A percentile compares a stretch with the other conserved stretches of the same genome.
Conservation (phyloP, 768 basidiomycete genomes). For the Boletus fagicola region DNA sequence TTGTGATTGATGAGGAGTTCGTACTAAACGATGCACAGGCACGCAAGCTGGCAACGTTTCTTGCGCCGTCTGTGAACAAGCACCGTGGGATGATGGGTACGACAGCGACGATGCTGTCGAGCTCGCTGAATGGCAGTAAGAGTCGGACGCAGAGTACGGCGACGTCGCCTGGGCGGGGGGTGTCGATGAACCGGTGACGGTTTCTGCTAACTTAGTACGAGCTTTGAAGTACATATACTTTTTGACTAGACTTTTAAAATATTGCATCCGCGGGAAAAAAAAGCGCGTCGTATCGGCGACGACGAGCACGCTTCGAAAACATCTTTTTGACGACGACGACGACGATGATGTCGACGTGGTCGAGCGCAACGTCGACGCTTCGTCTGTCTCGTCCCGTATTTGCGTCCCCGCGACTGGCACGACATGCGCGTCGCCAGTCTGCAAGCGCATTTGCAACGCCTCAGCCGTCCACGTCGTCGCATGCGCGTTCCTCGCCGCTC, state of each 20-base stretch:
- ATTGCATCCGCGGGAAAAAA: slow-evolving; percentile 28
- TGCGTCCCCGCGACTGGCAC: slow-evolving; percentile 1
- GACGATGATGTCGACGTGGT: slow-evolving; percentile 27
- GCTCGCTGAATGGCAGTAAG: slow-evolving; percentile 19
- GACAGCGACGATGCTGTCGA: background rate
- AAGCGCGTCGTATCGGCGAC: background rate
- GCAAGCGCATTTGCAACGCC: slow-evolving; percentile 41
- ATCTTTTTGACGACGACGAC: slow-evolving; percentile 6
- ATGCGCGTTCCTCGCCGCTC: slow-evolving; percentile 16
- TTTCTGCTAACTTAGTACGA: no score
- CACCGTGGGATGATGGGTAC: slow-evolving; percentile 32
- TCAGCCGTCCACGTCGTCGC: slow-evolving; percentile 10
- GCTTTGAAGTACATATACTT: background rate
- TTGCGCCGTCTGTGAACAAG: slow-evolving; percentile 39
- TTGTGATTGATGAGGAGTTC: background rate
- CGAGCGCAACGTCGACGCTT: slow-evolving; percentile 13
- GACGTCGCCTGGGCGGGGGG: slow-evolving; percentile 29
- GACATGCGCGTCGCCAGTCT: slow-evolving; percentile 36
- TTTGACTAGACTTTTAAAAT: background rate
- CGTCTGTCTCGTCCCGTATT: slow-evolving; percentile 16
- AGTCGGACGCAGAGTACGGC: slow-evolving; percentile 28
- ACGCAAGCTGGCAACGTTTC: slow-evolving; percentile 31
- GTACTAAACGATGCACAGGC: slow-evolving; percentile 22
- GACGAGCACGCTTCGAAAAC: background rate
- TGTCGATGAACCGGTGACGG: slow-evolving; percentile 6